These are phyloP conservation scores for Fraxinus ornus DNA, from an alignment of 305 asterid genomes.

Conservation along the genomic window DNA sequence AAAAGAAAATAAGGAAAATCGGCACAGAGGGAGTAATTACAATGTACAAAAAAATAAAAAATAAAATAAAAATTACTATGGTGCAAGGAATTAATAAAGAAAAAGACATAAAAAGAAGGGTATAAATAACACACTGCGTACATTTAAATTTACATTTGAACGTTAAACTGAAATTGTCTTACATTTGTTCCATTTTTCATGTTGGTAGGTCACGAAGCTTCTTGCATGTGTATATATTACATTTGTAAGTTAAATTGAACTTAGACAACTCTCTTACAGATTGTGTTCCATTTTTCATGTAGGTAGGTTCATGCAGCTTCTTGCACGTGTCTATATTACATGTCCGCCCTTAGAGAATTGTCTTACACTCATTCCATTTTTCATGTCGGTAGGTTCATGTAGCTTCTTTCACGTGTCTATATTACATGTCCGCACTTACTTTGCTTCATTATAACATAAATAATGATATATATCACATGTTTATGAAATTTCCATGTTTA, in stretches of 20 bases:
- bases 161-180: neutral
- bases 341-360: neutral
- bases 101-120: neutral
- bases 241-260: neutral
- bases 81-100: neutral
- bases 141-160: neutral
- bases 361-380: neutral
- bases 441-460: conserved; percentile 7
- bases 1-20: neutral
- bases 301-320: neutral
- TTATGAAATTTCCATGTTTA: neutral
- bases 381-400: neutral
- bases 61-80: neutral
- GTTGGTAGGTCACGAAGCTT: neutral
- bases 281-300: neutral
- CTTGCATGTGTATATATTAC: neutral
- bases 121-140: neutral
- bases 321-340: neutral
- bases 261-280: neutral
- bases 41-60: neutral
- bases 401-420: neutral
- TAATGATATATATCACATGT: neutral
- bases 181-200: neutral
- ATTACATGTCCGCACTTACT: neutral
- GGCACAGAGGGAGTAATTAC: neutral